Conservation (phyloP, 768 basidiomycete species). For the Kwoniella bestiolae region DNA sequence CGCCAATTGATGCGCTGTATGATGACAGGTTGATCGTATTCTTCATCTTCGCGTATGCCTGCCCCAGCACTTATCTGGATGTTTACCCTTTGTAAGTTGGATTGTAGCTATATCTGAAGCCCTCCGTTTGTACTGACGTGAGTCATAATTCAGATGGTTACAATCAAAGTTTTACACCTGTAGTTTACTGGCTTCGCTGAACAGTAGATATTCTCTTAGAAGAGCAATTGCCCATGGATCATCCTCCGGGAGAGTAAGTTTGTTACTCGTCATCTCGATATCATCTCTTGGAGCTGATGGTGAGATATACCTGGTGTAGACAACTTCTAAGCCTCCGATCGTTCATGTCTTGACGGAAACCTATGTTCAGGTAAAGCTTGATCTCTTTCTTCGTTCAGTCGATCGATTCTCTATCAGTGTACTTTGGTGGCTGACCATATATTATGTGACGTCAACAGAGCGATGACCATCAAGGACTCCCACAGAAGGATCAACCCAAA, state of each 20-base stretch:
- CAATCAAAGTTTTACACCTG: constrained; percentile 18
- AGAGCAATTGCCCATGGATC: constrained; percentile 1
- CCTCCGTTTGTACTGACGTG: too few species aligned
- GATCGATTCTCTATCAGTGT: too few species aligned
- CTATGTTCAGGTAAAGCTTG: constrained; percentile 18
- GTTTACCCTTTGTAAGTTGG: constrained; percentile 16
- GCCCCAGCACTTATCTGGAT: background rate
- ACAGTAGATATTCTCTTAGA: constrained; percentile 12
- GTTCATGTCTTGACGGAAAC: constrained; percentile 24
- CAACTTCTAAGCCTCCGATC: background rate
- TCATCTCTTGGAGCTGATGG: too few species aligned
- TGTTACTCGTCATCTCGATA: too few species aligned
- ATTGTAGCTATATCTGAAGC: too few species aligned
- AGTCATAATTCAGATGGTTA: constrained; percentile 4
- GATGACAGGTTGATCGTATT: constrained; percentile 8
- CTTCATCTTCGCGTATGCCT: background rate
- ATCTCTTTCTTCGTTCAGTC: too few species aligned
- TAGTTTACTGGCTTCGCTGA: constrained; percentile 13
- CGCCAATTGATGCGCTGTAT: too few species aligned
- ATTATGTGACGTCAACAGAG: too few species aligned
- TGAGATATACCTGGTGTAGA: too few species aligned
- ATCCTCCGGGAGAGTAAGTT: constrained; percentile 5
- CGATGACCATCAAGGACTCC: background rate
- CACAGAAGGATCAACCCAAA: background rate
- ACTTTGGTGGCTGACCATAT: background rate